Evolutionary conservation across 2,329 filamentous ascomycete species (phyloP).

Genomic region (Lecanicillium sp.): DNA sequence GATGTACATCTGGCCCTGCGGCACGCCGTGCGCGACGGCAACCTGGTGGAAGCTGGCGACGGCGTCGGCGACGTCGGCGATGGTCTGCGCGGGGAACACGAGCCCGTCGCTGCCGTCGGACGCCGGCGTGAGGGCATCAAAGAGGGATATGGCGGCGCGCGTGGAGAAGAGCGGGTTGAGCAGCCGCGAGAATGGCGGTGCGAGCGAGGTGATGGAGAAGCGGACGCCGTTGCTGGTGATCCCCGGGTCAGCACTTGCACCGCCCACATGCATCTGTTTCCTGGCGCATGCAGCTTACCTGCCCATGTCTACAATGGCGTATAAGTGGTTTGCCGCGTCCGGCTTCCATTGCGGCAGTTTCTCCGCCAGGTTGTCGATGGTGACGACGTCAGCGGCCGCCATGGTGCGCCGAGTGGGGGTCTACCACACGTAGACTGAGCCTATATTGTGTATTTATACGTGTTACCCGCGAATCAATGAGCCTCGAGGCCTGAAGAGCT

Average conservation of each 20-base stretch:
- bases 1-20: constrained; percentile 58
- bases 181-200: constrained; percentile 62
- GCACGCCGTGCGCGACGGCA: constrained; percentile 64
- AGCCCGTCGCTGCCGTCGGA: constrained; percentile 27
- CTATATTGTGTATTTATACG: neutral
- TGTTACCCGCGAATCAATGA: too few relatives aligned
- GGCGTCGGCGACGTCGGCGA: constrained; percentile 58
- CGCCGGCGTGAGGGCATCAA: constrained; percentile 65
- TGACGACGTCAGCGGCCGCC: constrained; percentile 38
- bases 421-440: too few relatives aligned
- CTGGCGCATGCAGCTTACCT: constrained; percentile 36
- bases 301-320: constrained; percentile 55
- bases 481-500: too few relatives aligned
- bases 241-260: too few relatives aligned
- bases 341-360: constrained; percentile 45
- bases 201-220: constrained; percentile 82
- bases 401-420: too few relatives aligned
- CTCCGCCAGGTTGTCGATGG: constrained; percentile 44
- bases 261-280: too few relatives aligned
- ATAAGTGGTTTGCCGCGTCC: constrained; percentile 41
- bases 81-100: constrained; percentile 48
- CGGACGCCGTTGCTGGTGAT: constrained; percentile 78
- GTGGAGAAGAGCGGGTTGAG: constrained; percentile 73
- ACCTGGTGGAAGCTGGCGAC: constrained; percentile 66
- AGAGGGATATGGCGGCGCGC: constrained; percentile 76